phyloP scores from a whole-genome alignment of 192 early-diverging fungal species.

The Gaertneriomyces sp. region DNA sequence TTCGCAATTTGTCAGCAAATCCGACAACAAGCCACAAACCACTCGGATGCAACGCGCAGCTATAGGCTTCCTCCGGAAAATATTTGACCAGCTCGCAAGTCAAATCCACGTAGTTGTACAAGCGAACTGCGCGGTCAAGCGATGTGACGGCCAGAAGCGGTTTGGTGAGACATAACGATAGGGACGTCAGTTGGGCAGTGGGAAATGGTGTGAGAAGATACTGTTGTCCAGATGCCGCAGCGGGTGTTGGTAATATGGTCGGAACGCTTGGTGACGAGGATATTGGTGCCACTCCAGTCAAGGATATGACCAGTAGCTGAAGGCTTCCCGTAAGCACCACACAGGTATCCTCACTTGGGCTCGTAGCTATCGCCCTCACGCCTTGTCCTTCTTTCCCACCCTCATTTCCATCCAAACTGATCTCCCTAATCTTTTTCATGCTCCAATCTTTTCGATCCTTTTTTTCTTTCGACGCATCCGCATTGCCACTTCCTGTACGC shows the following conservation, averaged over 20 bases:
- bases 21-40: slow-evolving; percentile 67
- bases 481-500: too few species aligned
- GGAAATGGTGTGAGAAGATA: too few species aligned
- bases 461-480: too few species aligned
- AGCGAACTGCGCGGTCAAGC: slow-evolving; percentile 53
- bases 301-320: slow-evolving; percentile 40
- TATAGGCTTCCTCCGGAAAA: slow-evolving; percentile 62
- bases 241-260: too few species aligned
- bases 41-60: slow-evolving; percentile 57
- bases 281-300: slow-evolving; percentile 1
- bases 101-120: slow-evolving; percentile 61
- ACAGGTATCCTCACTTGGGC: slow-evolving; percentile 48
- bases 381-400: too few species aligned
- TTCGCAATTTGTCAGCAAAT: slow-evolving; percentile 57
- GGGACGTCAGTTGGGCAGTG: slow-evolving; percentile 22
- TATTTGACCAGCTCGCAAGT: slow-evolving; percentile 57
- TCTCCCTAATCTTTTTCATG: too few species aligned
- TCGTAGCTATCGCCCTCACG: neutral
- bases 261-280: slow-evolving; percentile 32
- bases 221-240: too few species aligned
- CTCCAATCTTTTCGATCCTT: too few species aligned
- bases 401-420: too few species aligned
- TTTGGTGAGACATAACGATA: slow-evolving; percentile 49
- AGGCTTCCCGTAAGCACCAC: slow-evolving; percentile 40
- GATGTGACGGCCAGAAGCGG: slow-evolving; percentile 58